A percentile compares a stretch with the other conserved stretches of the same genome.
phyloP scores from a whole-genome alignment of 371 early-diverging fungal genomes.

The Mucor indicus region DNA sequence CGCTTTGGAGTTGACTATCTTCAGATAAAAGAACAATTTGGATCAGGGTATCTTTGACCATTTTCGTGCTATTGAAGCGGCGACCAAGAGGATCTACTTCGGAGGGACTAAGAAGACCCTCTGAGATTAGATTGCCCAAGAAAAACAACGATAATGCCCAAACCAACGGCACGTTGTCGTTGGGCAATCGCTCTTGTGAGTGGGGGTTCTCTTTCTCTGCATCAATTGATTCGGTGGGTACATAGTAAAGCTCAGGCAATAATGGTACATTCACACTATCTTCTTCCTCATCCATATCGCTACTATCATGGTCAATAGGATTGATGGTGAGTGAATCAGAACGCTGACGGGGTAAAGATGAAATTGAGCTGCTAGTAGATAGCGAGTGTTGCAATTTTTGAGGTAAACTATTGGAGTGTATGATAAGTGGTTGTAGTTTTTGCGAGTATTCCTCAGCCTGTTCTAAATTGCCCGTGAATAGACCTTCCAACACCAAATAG shows the following conservation, averaged over 20 bases:
- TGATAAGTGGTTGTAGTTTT: conserved; percentile 65
- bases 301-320: background rate
- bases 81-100: conserved; percentile 87
- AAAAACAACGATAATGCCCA: conserved; percentile 87
- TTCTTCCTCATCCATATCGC: background rate
- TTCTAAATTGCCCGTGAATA: conserved; percentile 64
- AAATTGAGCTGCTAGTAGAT: background rate
- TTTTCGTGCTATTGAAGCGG: conserved; percentile 50
- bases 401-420: conserved; percentile 55
- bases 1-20: conserved; percentile 61
- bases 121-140: conserved; percentile 71
- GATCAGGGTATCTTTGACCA: conserved; percentile 55
- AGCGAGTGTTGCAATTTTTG: conserved; percentile 9
- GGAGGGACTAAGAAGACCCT: conserved; percentile 69
- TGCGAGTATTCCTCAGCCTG: conserved; percentile 69
- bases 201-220: conserved; percentile 73
- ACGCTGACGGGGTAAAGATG: background rate
- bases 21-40: conserved; percentile 83
- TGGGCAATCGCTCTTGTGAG: conserved; percentile 72
- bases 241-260: conserved; percentile 83
- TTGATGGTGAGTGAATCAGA: background rate
- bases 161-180: conserved; percentile 85
- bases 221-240: conserved; percentile 67
- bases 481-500: conserved; percentile 81
- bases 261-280: conserved; percentile 29